Percentiles rank a stretch among this genome's conserved stretches.
Conservation (phyloP, 148 eudicot genomes). For the Amaranthus cruentus region DNA sequence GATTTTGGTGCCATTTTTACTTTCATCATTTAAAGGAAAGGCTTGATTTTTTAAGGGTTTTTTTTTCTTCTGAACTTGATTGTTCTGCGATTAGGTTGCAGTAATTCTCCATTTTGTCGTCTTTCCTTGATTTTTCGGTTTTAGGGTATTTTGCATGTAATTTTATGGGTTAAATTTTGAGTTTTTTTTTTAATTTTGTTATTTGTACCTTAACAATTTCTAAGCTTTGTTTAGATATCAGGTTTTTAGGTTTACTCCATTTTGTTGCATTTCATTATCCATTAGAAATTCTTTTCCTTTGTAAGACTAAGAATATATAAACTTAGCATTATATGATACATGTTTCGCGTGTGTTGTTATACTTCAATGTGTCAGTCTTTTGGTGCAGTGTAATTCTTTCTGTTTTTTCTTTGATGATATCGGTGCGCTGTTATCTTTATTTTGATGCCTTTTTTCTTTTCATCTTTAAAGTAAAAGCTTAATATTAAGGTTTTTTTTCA, state of each 20-base stretch:
- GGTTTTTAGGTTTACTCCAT: neutral
- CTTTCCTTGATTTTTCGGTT: neutral
- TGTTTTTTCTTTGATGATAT: too few species aligned
- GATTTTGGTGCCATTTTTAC: neutral
- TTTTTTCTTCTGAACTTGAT: neutral
- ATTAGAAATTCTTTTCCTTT: too few species aligned
- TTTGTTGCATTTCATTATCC: neutral
- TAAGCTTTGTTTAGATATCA: neutral
- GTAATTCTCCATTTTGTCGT: neutral
- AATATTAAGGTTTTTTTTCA: too few species aligned
- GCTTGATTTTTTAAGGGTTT: neutral
- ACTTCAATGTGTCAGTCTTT: too few species aligned
- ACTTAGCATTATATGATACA: too few species aligned
- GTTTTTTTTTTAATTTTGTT: neutral
- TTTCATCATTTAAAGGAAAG: neutral
- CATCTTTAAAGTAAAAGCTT: too few species aligned
- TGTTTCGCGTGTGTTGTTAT: too few species aligned
- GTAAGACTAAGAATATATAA: too few species aligned
- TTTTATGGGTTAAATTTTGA: neutral
- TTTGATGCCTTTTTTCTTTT: too few species aligned
- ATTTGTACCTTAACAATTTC: neutral
- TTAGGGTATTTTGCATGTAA: slow-evolving; percentile 23
- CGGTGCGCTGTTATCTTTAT: too few species aligned
- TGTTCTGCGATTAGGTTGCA: neutral
- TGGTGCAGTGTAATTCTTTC: too few species aligned